A percentile compares a stretch with the other conserved stretches of the same genome.
Evolutionary conservation across 495 filamentous ascomycete species (phyloP).

Genomic region (Penicillium pancosmium): DNA sequence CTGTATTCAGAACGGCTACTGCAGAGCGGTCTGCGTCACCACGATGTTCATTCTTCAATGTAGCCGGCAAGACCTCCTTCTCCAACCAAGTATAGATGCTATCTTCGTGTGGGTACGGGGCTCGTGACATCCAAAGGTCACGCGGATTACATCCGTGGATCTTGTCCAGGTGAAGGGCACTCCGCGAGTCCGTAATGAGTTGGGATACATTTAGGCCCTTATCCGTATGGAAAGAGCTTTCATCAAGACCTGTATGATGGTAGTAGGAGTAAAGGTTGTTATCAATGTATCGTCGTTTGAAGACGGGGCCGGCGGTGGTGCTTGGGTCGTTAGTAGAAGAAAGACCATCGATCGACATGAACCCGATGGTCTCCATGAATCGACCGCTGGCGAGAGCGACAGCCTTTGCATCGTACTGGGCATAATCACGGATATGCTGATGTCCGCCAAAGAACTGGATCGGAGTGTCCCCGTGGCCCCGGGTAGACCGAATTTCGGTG

Average conservation of each 20-base stretch:
- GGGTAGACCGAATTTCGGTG: constrained; percentile 70
- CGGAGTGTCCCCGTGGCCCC: constrained; percentile 68
- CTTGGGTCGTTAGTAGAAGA: constrained; percentile 39
- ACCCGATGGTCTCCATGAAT: constrained; percentile 98
- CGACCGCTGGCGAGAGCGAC: constrained; percentile 87
- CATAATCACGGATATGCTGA: constrained; percentile 85
- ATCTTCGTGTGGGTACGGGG: constrained; percentile 65
- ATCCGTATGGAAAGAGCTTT: constrained; percentile 73
- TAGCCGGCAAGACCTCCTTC: constrained; percentile 67
- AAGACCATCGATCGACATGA: constrained; percentile 82
- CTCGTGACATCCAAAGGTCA: constrained; percentile 77
- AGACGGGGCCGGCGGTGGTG: constrained; percentile 51
- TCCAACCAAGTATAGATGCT: constrained; percentile 85
- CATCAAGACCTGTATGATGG: constrained; percentile 75
- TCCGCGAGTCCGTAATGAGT: constrained; percentile 71
- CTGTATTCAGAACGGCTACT: constrained; percentile 82
- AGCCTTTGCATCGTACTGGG: constrained; percentile 76
- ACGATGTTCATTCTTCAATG: constrained; percentile 50
- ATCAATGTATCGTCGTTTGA: constrained; percentile 86
- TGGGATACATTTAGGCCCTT: constrained; percentile 72
- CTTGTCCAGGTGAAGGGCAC: constrained; percentile 69
- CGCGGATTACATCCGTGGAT: constrained; percentile 81
- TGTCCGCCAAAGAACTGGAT: constrained; percentile 96
- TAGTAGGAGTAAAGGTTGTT: constrained; percentile 88
- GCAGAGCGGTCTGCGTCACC: constrained; percentile 53